Conservation (phyloP, 352 stramenopile species). For the Globisporangium rhizosaccharum region DNA sequence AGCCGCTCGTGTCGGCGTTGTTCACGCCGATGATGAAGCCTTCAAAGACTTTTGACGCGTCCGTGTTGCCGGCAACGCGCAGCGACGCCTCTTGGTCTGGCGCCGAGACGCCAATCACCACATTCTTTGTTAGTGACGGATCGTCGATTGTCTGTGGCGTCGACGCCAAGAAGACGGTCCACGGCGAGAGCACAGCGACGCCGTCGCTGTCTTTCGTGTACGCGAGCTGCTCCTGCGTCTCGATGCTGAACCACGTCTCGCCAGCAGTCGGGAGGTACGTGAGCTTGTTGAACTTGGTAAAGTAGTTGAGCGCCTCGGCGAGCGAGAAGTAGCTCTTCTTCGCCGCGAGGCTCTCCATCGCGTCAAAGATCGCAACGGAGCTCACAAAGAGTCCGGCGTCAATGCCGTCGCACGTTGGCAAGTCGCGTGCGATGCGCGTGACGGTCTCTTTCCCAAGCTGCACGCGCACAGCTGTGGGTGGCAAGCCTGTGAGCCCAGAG, state of each 20-base stretch:
- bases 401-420: constrained; percentile 74
- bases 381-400: constrained; percentile 76
- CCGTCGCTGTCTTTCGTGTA: constrained; percentile 50
- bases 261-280: constrained; percentile 64
- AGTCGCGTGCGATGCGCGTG: constrained; percentile 54
- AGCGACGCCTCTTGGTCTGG: constrained; percentile 73
- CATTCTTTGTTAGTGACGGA: constrained; percentile 38
- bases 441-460: constrained; percentile 51
- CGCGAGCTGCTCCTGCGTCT: constrained; percentile 67
- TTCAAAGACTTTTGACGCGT: constrained; percentile 62
- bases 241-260: constrained; percentile 74
- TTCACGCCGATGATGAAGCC: constrained; percentile 82
- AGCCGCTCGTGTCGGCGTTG: constrained; percentile 40
- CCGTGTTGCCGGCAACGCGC: constrained; percentile 46
- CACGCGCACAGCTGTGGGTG: constrained; percentile 65
- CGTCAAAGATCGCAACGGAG: constrained; percentile 63
- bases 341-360: constrained; percentile 79
- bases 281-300: constrained; percentile 53
- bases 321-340: constrained; percentile 83
- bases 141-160: constrained; percentile 13
- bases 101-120: constrained; percentile 72
- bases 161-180: constrained; percentile 71
- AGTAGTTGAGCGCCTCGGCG: constrained; percentile 76
- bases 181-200: constrained; percentile 55
- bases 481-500: constrained; percentile 50